Percentiles rank a stretch among this genome's conserved stretches.
These are phyloP conservation scores for Spathaspora hagerdaliae DNA, from an alignment of 805 yeast species.

Conservation along the genomic window DNA sequence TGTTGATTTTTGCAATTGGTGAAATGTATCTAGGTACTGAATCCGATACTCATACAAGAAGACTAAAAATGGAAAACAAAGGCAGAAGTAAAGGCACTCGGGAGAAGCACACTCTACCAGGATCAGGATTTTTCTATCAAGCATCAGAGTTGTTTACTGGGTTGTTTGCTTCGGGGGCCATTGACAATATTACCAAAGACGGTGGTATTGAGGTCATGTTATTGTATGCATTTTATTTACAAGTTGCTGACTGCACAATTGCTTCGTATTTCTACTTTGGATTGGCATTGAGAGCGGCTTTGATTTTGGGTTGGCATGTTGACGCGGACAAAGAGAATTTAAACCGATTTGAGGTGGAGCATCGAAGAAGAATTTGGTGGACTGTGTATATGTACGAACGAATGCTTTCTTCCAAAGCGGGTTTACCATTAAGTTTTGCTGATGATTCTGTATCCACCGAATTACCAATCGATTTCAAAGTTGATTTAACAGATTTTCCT, in stretches of 20 bases:
- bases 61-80: conserved; percentile 10
- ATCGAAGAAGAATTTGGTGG: conserved; percentile 47
- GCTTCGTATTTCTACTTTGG: conserved; percentile 81
- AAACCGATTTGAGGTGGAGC: conserved; percentile 52
- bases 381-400: conserved; percentile 53
- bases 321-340: conserved; percentile 67
- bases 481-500: conserved; percentile 40
- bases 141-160: conserved; percentile 79
- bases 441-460: conserved; percentile 80
- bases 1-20: conserved; percentile 72
- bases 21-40: conserved; percentile 81
- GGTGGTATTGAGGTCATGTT: conserved; percentile 77
- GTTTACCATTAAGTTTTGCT: conserved; percentile 72
- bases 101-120: conserved; percentile 54
- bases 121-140: conserved; percentile 72
- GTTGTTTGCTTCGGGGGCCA: conserved; percentile 72
- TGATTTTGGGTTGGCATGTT: conserved; percentile 76
- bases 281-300: conserved; percentile 65
- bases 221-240: conserved; percentile 72
- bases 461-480: conserved; percentile 68
- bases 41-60: conserved; percentile 45
- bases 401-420: conserved; percentile 80
- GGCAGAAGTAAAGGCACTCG: conserved; percentile 10
- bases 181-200: conserved; percentile 71
- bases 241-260: conserved; percentile 80